Evolutionary conservation across 805 yeast genomes (phyloP), one percentile per base, ranked within the genome.

Genomic region (Candida cerambycidarum): DNA sequence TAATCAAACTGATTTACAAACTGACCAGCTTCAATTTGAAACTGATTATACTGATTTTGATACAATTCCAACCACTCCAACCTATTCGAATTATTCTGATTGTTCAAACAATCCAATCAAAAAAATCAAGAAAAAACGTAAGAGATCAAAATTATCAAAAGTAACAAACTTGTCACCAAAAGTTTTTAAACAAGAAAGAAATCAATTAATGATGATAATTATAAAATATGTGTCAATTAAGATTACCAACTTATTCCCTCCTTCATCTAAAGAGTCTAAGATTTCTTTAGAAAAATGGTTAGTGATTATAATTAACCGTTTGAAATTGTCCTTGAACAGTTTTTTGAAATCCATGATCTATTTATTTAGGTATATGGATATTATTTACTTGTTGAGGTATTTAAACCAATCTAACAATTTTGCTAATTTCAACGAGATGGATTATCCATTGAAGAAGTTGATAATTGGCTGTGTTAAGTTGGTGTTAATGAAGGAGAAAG

Each of bases 321-420:
- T 71, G 38, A 60, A 59, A 41, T 52, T 71, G 32, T 50, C 67
- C 1, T 45, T 71, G 19, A 57, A 65, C 2, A 50, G 59, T 46
- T 71, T 71, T 48, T 59, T 71, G 61, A 67, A 65, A 44, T 69
- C 73, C 4, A 57, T 64, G 30, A 66, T 71, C 19, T 70, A 70
- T 48, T 56, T 71, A 35, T 71, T 71, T 57, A 58, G 76, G 41
- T 71, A 71, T 51, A 71, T 71, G 75, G 75, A 71, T 49, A 67
- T 71, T 33, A 64, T 71, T 39, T 71, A 71, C 52, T 60, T 71
- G 42, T 63, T 71, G 45, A 55, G 76, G 41, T 71, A 71, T 48
- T 62, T 71, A 43, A 71, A 71, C 46, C 76, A 71, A 50, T 63
- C 73, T 21, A 71, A 71, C 47, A 71, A 71, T 46, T 67, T 61